Evolutionary conservation across 192 early-diverging fungal genomes (phyloP), one percentile per base, ranked within the genome.

Genomic region (Backusella tarrabulga): DNA sequence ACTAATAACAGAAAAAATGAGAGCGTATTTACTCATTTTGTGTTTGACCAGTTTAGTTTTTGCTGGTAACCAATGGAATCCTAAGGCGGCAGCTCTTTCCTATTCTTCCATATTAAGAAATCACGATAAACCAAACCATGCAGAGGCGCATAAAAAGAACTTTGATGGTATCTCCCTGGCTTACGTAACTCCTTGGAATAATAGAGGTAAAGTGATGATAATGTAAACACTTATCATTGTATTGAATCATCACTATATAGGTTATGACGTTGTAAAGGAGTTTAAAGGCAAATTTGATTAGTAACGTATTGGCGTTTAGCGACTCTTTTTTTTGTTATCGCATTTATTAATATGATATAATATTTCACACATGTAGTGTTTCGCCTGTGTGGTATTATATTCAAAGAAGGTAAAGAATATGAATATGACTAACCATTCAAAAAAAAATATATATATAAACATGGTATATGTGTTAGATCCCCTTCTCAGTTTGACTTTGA

Each of bases 241-340:
- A 15, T 21, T 60, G 54, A 21, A 2, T 26, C 29, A 32, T 26
- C 21, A 9, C 2, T 26, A 6, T n/a, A 32, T 68, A 83, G 82
- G 82, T 9, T 85, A 85, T 41, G 80, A 85, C 70, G 56, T 85
- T 72, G 83, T 79, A 29, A 85, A 85, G 69, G 71, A 80, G 29
- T 82, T 85, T 70, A 85, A 85, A 60, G 83, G 83, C 40, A 85
- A 85, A 77, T 85, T 82, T 73, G 83, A 85, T 35, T 85, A 77
- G 83, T 85, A 80, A 72, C 72, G 74, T 40, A 66, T 41, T 35
- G n/a, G 63, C 38, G 41, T 60, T 4, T 17, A 17, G 35, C 6
- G 9, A 40, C 38, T 40, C 38, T 38, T 40, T 41, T 35, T 35
- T 26, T 34, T 67, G 1, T 32, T 38, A n/a, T 23, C 32, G 32